Evolutionary conservation across 2,329 filamentous ascomycete genomes (phyloP), one percentile per base, ranked within the genome.

Genomic region (Clarireedia sp.): DNA sequence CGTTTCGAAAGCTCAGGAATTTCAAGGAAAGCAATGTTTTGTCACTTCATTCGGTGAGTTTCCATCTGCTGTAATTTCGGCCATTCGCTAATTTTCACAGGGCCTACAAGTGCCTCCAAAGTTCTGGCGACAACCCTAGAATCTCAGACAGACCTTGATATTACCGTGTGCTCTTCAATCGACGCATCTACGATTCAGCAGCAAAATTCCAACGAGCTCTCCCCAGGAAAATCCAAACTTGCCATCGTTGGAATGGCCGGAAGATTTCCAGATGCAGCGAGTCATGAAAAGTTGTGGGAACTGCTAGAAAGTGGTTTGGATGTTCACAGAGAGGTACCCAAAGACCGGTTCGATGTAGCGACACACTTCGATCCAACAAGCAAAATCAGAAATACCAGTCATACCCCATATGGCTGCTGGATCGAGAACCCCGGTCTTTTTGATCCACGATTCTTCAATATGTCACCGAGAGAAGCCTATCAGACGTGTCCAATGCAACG

Each of bases 221-320:
- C 52, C 16, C 46, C 52, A 16, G 52, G 52, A 4, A 55, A 50
- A 26, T 44, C 16, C 29, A 55, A 55, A 43, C 46, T 95, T 59
- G 90, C 90, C 56, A 90, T 95, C 59, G 86, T 95, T 36, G 90
- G 90, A 51, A 88, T 90, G 80, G 81, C 87, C 46, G 87, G 87
- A 50, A 80, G 87, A 50, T 90, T 89, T 69, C 87, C 87, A 1
- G 83, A 86, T 63, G 85, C 87, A 49, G 84, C 82, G 16, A 86
- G 78, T 64, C 79, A 83, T 58, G 85, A 90, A 57, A 80, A 81
- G 54, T 80, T 91, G 29, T 91, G 87, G 87, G 82, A 89, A 57
- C 74, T 90, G 3, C 76, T 91, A 19, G 80, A 84, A 67, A 83
- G 86, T 69, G 87, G 87, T 12, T 77, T 89, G 7, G 87, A 90